Evolutionary conservation across 345 rosid genomes (phyloP).

Genomic region (Anastatica hierochuntica): DNA sequence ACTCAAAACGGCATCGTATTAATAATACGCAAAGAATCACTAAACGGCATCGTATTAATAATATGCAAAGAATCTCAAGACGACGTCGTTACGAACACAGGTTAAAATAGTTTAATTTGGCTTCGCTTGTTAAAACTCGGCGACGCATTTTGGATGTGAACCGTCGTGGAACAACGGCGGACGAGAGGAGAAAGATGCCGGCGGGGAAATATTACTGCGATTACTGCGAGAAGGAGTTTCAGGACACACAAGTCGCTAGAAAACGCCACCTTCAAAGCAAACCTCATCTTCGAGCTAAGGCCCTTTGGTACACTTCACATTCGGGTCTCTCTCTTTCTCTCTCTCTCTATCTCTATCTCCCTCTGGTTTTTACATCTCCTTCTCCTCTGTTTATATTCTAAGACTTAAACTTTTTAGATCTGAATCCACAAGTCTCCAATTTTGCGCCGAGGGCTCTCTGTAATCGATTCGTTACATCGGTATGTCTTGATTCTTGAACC

Average conservation of each 20-base stretch:
- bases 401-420: constrained; percentile 8
- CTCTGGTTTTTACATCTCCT: no score
- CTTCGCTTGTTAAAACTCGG: no score
- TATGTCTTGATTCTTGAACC: background rate
- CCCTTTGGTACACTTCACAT: constrained; percentile 55
- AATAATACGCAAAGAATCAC: no score
- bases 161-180: no score
- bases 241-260: constrained; percentile 64
- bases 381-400: background rate
- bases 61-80: no score
- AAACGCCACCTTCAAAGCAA: constrained; percentile 78
- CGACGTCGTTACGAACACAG: no score
- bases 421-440: constrained; percentile 14
- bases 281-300: constrained; percentile 75
- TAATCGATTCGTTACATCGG: constrained; percentile 57
- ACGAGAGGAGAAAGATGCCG: constrained; percentile 49
- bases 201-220: constrained; percentile 74
- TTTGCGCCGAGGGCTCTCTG: constrained; percentile 42
- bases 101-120: no score
- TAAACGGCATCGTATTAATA: no score
- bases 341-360: background rate
- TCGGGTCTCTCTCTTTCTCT: constrained; percentile 16
- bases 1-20: no score
- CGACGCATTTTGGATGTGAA: no score
- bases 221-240: constrained; percentile 91